Conservation (phyloP, 371 early-diverging fungal genomes). For the Gilbertella persicaria region DNA sequence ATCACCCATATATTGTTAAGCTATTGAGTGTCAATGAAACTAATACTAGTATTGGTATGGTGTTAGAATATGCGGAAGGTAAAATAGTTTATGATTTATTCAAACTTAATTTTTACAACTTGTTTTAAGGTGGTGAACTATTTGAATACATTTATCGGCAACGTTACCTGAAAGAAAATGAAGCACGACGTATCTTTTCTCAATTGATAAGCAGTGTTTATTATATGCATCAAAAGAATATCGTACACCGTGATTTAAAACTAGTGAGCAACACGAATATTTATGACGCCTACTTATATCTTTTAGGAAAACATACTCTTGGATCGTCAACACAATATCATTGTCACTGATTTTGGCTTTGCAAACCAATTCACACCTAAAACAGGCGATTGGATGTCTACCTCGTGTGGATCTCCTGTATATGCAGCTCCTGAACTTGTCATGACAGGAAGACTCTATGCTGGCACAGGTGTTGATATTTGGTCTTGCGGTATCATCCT, state of each 20-base stretch:
- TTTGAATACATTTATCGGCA: constrained; percentile 95
- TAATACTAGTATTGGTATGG: constrained; percentile 89
- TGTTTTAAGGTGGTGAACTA: constrained; percentile 76
- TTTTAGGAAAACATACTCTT: constrained; percentile 93
- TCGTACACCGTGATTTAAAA: constrained; percentile 96
- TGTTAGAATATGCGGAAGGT: constrained; percentile 91
- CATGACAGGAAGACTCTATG: constrained; percentile 92
- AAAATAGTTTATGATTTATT: no score
- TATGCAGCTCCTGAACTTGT: constrained; percentile 99
- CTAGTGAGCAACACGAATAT: constrained; percentile 59
- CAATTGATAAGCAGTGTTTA: constrained; percentile 90
- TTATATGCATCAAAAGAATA: constrained; percentile 85
- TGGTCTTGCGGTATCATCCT: constrained; percentile 96
- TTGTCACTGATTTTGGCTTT: constrained; percentile 99
- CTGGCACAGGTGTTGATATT: constrained; percentile 95
- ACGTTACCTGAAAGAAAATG: constrained; percentile 84
- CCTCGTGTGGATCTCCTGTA: constrained; percentile 97
- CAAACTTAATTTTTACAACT: not conserved
- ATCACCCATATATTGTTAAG: constrained; percentile 91
- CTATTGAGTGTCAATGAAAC: constrained; percentile 96
- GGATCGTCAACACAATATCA: constrained; percentile 85
- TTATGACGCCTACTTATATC: no score
- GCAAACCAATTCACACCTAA: constrained; percentile 86
- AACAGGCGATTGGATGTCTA: constrained; percentile 81
- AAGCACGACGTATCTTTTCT: constrained; percentile 88